Percentiles rank a stretch among this genome's conserved stretches.
Conservation (phyloP, 1,139 yeast genomes). For the Hemisphaericaspora lyxosophila region DNA sequence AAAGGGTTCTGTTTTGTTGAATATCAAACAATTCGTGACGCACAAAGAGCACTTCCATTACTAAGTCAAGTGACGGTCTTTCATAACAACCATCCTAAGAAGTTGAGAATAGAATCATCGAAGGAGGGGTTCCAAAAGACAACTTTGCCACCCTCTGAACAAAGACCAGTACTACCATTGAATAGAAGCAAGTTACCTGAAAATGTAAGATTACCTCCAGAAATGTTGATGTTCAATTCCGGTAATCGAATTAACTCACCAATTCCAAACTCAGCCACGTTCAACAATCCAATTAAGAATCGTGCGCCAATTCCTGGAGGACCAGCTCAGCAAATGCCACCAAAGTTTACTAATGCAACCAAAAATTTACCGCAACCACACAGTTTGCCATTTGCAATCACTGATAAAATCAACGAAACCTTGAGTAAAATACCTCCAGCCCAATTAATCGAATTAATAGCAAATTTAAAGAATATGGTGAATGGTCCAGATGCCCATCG, state of each 20-base stretch:
- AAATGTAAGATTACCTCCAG: conserved; percentile 55
- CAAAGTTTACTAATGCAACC: conserved; percentile 49
- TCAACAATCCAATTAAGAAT: conserved; percentile 2
- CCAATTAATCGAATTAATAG: conserved; percentile 62
- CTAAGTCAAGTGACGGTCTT: conserved; percentile 45
- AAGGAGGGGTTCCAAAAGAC: conserved; percentile 55
- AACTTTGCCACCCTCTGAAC: conserved; percentile 26
- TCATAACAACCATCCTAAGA: conserved; percentile 35
- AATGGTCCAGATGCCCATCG: conserved; percentile 52
- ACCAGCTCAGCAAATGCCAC: conserved; percentile 33
- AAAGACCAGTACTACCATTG: conserved; percentile 41
- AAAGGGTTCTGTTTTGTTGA: conserved; percentile 68
- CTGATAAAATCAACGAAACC: conserved; percentile 56
- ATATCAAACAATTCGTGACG: conserved; percentile 51
- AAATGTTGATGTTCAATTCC: conserved; percentile 30
- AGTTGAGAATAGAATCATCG: conserved; percentile 56
- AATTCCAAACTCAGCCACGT: conserved; percentile 3
- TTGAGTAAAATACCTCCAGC: conserved; percentile 66
- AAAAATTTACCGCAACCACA: conserved; percentile 50
- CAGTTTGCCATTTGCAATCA: conserved; percentile 40
- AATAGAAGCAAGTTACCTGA: conserved; percentile 49
- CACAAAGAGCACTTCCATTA: conserved; percentile 45
- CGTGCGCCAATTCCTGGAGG: conserved; percentile 10
- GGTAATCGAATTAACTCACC: conserved; percentile 9
- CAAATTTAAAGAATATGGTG: conserved; percentile 57